Conservation (phyloP, 2,329 filamentous ascomycete genomes). For the Colletotrichum sidae region DNA sequence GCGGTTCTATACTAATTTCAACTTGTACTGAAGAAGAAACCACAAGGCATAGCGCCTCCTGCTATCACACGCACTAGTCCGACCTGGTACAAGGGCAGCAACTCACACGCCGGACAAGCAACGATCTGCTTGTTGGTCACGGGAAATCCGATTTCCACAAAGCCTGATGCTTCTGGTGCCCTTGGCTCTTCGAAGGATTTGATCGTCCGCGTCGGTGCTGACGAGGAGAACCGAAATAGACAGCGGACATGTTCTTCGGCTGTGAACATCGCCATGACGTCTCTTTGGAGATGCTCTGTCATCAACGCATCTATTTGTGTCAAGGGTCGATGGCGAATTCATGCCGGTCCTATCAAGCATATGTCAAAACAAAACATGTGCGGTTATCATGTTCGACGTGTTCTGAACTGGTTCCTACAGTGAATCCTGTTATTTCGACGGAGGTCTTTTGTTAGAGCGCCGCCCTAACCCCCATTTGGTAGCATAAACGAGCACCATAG, state of each 20-base stretch:
- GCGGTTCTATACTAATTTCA: conserved; percentile 22
- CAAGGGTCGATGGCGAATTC: no score
- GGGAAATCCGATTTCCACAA: conserved; percentile 27
- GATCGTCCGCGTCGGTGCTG: conserved; percentile 5
- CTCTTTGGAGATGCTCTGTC: background rate
- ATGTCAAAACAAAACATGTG: no score
- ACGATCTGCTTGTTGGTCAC: conserved; percentile 10
- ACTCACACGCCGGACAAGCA: conserved; percentile 26
- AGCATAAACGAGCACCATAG: no score
- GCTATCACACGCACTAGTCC: background rate
- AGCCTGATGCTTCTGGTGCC: background rate
- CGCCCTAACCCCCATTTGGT: no score
- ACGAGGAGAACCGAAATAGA: conserved; percentile 4
- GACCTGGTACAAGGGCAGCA: conserved; percentile 2
- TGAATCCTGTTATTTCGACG: no score
- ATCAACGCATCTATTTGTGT: no score
- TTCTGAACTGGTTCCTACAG: no score
- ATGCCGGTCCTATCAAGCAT: no score
- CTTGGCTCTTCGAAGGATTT: conserved; percentile 16
- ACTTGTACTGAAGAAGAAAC: background rate
- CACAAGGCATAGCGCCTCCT: conserved; percentile 11
- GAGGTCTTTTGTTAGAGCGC: no score
- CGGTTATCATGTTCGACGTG: no score
- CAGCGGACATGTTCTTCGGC: background rate
- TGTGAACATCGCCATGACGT: conserved; percentile 7